Conservation (phyloP, 192 early-diverging fungal genomes). For the Mycoemilia scoparia region DNA sequence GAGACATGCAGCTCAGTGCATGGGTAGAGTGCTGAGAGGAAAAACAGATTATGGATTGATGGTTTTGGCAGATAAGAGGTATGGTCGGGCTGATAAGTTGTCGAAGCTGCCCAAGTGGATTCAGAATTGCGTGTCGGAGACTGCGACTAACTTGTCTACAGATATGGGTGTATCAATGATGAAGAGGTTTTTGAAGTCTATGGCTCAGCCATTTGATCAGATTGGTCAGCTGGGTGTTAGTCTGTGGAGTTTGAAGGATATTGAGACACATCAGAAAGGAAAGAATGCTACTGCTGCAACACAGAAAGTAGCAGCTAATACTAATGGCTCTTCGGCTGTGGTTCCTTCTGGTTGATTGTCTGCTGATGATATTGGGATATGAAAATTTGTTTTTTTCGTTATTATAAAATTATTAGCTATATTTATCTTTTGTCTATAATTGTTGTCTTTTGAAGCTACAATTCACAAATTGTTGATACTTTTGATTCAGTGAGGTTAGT, state of each 20-base stretch:
- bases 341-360: too few relatives aligned
- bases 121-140: constrained; percentile 68
- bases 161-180: constrained; percentile 89
- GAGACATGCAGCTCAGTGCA: constrained; percentile 97
- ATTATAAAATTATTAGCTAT: too few relatives aligned
- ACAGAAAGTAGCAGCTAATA: too few relatives aligned
- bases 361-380: too few relatives aligned
- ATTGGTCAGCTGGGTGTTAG: constrained; percentile 66
- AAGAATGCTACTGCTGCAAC: too few relatives aligned
- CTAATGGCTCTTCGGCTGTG: too few relatives aligned
- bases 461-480: too few relatives aligned
- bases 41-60: constrained; percentile 98
- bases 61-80: constrained; percentile 97
- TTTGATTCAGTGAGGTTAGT: too few relatives aligned
- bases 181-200: constrained; percentile 81
- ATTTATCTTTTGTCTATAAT: too few relatives aligned
- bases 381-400: too few relatives aligned
- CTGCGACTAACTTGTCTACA: constrained; percentile 78
- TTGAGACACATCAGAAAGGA: constrained; percentile 14
- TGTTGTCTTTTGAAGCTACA: too few relatives aligned
- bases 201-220: constrained; percentile 89
- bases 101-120: constrained; percentile 97
- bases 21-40: constrained; percentile 90
- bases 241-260: constrained; percentile 64
- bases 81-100: constrained; percentile 84